Evolutionary conservation across 805 yeast species (phyloP), one percentile per base, ranked within the genome.

Genomic region (Priceomyces medius): DNA sequence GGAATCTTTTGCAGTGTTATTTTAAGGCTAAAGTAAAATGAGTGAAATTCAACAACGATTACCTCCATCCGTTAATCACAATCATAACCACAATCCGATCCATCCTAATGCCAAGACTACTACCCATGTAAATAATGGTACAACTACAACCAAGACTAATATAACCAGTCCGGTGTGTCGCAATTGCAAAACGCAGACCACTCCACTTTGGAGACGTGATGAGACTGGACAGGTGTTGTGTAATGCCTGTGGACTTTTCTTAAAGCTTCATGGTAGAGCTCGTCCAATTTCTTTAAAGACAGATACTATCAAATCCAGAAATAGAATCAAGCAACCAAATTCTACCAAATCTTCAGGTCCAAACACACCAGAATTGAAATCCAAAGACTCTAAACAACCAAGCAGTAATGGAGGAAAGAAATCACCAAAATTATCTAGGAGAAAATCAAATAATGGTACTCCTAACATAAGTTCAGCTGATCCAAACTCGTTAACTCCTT

Each of bases 141-240:
- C 83, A 28, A 76, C 84, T 18, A 79, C 85, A n/a, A 71, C 83
- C 13, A 81, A 80, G 50, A 72, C 81, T 13, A 81, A 77, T 53
- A 77, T 80, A 46, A 62, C 82, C 10, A 69, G 79, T 24, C 88
- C 95, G 3, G 75, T 83, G 17, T 90, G 98, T 61, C 87, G 85
- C 52, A 90, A 90, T 63, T 90, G 98, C 67, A 78, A 83, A 55
- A 90, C 98, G 2, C 85, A 88, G 44, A 90, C 93, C 1, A 90
- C 98, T 2, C 97, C 98, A 1, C 69, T 90, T 20, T 90, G 97
- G 97, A 77, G 97, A 63, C 74, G 97, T 48, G 97, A 90, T 64
- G 97, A 89, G 55, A 79, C 86, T 8, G 67, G 67, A 13, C 74
- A 69, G 53, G 95, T 90, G 24, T 73, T 90, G 36, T 90, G 98